Base-by-base conservation (phyloP, 495 filamentous ascomycete genomes). In the Lasiosphaeris hirsuta region DNA sequence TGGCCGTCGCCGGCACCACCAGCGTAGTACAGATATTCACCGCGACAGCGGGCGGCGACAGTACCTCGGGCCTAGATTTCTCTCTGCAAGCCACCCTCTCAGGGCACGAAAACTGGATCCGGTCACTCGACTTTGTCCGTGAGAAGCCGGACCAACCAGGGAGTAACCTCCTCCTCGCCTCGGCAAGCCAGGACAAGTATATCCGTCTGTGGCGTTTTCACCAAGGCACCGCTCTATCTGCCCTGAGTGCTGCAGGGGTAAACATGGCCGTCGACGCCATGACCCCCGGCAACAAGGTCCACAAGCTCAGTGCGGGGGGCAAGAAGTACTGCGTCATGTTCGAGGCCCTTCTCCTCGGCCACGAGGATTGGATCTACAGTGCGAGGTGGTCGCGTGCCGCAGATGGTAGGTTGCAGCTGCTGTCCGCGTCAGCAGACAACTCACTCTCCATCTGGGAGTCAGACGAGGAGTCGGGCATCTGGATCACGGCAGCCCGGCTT, bases 301-400 rank as follows among this genome's bases (percentile, higher is more conserved):
- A 97, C 69, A 77, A 85, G 60, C 78, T 85, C 33, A 70, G 70
- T 15, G 75, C 76, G 0, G 74, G 71, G 1, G 83, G 76, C 37
- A 67, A 65, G 7, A 76, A 81, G 40, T 96, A 87, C 71, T 90
- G 86, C 33, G 76, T 96, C 45, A 96, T 92, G 0, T 97, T 97
- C 59, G 95, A 97, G 72, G 95, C 95, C 7, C 78, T 99, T 10
- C 81, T 99, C 8, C 84, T 97, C 19, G 94, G 95, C 15, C 95
- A 97, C 64, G 94, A 99, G 63, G 94, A 99, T 64, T 99, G 94
- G 94, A 90, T 99, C 19, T 97, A 95, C 67, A 92, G 88, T 51
- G 82, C 88, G 0, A 75, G 77, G 38, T 99, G 94, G 94, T 78
- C 80, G 34, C 80, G 81, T 9, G 69, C 77, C 23, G 60, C 63